Evolutionary conservation across 2,329 filamentous ascomycete species (phyloP).

Genomic region (Gnomoniopsis sp.): DNA sequence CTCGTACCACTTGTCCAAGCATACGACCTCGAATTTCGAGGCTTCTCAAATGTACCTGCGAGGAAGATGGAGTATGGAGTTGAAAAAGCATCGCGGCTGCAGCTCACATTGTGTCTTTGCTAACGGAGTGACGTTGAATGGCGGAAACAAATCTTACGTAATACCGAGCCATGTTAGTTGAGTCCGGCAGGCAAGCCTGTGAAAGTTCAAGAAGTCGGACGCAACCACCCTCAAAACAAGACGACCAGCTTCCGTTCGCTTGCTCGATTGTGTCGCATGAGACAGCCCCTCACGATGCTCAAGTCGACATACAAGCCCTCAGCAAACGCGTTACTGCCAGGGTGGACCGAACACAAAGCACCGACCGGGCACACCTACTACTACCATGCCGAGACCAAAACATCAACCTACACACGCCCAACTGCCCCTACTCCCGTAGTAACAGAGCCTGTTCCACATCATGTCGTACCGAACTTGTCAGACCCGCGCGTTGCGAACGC

Average conservation of each 20-base stretch:
- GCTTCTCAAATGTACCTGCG: too few species aligned
- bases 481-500: constrained; percentile 57
- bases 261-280: neutral
- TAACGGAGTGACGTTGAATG: neutral
- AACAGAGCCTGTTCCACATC: constrained; percentile 40
- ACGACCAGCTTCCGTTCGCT: neutral
- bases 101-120: too few species aligned
- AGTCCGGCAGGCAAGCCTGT: neutral
- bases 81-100: too few species aligned
- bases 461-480: constrained; percentile 41
- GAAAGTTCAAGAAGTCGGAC: neutral
- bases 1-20: too few species aligned
- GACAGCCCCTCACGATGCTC: constrained; percentile 49
- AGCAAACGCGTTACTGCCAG: constrained; percentile 57
- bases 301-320: constrained; percentile 72
- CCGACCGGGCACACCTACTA: constrained; percentile 86
- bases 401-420: constrained; percentile 86
- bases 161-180: neutral
- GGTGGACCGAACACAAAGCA: constrained; percentile 92
- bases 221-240: neutral
- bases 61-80: too few species aligned
- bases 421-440: constrained; percentile 29
- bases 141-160: neutral
- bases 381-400: constrained; percentile 76
- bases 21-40: too few species aligned